Conservation (phyloP, 2,329 filamentous ascomycete species). For the Xylaria sp. region DNA sequence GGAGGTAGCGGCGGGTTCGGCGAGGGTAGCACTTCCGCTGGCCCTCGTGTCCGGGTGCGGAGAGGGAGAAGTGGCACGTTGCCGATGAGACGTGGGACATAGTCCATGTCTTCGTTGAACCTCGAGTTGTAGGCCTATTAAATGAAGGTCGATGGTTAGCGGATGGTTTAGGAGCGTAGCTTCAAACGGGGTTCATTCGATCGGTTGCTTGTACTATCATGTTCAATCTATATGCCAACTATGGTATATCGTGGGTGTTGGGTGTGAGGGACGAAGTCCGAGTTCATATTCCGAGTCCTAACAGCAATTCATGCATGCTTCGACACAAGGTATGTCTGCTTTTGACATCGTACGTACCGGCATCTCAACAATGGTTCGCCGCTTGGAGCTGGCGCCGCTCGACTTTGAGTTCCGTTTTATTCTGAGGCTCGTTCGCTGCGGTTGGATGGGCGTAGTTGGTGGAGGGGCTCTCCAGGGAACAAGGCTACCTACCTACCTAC, state of each 20-base stretch:
- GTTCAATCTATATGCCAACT: background rate
- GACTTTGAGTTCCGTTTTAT: constrained; percentile 26
- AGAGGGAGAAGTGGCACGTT: constrained; percentile 96
- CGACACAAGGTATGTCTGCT: constrained; percentile 11
- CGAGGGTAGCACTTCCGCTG: constrained; percentile 82
- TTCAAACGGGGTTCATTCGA: background rate
- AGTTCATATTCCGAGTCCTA: background rate
- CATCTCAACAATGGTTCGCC: constrained; percentile 54
- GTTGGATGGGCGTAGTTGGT: constrained; percentile 17
- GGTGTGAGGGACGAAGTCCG: background rate
- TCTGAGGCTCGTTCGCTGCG: background rate
- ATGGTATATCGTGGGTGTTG: background rate
- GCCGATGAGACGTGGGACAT: constrained; percentile 70
- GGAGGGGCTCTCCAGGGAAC: constrained; percentile 27
- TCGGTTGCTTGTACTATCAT: background rate
- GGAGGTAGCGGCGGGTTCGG: constrained; percentile 67
- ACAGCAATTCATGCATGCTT: background rate
- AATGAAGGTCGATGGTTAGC: constrained; percentile 24
- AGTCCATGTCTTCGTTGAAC: constrained; percentile 83
- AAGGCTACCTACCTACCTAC: constrained; percentile 19
- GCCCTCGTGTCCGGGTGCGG: constrained; percentile 94
- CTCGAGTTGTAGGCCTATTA: constrained; percentile 94
- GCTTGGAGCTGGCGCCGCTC: constrained; percentile 40
- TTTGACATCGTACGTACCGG: constrained; percentile 53
- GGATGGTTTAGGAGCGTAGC: background rate